A percentile compares a stretch with the other conserved stretches of the same genome.
These are phyloP conservation scores for Boletus huronensis DNA, from an alignment of 768 basidiomycete species.

Conservation along the genomic window DNA sequence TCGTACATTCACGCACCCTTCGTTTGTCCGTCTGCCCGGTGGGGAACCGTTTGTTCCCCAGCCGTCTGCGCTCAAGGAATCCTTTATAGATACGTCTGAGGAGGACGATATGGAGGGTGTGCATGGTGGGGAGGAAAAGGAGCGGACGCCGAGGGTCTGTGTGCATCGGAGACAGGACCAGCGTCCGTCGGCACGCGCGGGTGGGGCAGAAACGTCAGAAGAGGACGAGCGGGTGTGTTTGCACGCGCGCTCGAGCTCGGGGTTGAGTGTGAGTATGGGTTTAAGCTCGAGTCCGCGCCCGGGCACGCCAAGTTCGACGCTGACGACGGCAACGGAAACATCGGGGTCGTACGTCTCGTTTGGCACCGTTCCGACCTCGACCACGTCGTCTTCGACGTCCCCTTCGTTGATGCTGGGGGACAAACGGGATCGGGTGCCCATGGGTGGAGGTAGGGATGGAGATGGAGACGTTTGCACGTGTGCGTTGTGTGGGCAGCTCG, in stretches of 20 bases:
- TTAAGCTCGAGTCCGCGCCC: slow-evolving; percentile 11
- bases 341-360: slow-evolving; percentile 23
- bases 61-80: slow-evolving; percentile 23
- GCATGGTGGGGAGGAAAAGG: not conserved
- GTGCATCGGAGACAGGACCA: slow-evolving; percentile 2
- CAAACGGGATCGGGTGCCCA: not conserved
- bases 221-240: slow-evolving; percentile 7
- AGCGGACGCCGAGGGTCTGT: not conserved
- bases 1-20: slow-evolving; percentile 2
- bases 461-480: slow-evolving; percentile 5
- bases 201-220: not conserved
- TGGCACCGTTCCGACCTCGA: slow-evolving; percentile 19
- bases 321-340: slow-evolving; percentile 21
- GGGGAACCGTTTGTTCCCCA: slow-evolving; percentile 13
- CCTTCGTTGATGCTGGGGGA: slow-evolving; percentile 4
- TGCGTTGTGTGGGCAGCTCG: slow-evolving; percentile 19
- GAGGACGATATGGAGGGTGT: slow-evolving; percentile 12
- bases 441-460: not conserved
- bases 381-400: slow-evolving; percentile 14
- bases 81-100: slow-evolving; percentile 16
- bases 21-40: not conserved
- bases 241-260: not conserved
- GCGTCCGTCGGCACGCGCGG: slow-evolving; percentile 4
- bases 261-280: not conserved
- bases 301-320: slow-evolving; percentile 16